Percentiles rank a stretch among this genome's conserved stretches.
Conservation (phyloP, 768 basidiomycete species). For the Boletellus ananas region DNA sequence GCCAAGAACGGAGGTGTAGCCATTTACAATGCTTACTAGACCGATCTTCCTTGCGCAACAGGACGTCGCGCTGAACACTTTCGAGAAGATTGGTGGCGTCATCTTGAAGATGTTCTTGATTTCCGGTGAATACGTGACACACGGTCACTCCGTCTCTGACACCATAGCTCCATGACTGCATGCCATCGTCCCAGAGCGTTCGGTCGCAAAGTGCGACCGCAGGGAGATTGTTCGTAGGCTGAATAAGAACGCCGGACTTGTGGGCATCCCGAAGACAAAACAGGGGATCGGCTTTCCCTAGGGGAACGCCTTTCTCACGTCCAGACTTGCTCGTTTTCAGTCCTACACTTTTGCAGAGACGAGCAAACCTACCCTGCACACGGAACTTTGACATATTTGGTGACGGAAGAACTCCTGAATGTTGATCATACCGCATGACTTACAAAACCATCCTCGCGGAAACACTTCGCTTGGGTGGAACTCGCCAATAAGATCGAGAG, state of each 20-base stretch:
- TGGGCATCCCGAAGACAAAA: conserved; percentile 21
- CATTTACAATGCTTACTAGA: conserved; percentile 17
- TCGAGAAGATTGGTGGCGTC: conserved; percentile 37
- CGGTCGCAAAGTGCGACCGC: conserved; percentile 10
- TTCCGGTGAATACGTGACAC: conserved; percentile 50
- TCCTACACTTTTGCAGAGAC: neutral
- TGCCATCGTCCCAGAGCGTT: conserved; percentile 28
- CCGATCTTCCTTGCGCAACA: conserved; percentile 17
- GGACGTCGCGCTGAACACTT: conserved; percentile 36
- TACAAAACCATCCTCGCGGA: conserved; percentile 48
- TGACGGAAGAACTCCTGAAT: conserved; percentile 44
- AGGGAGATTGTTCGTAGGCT: conserved; percentile 19
- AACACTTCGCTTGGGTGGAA: conserved; percentile 34
- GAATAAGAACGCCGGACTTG: conserved; percentile 10
- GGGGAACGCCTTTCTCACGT: neutral
- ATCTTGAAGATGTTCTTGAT: conserved; percentile 37
- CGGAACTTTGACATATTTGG: conserved; percentile 40
- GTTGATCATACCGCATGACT: conserved; percentile 46
- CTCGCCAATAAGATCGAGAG: conserved; percentile 28
- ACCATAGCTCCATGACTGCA: conserved; percentile 27
- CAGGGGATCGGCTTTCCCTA: conserved; percentile 21
- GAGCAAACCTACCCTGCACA: conserved; percentile 36
- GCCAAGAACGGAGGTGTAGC: neutral
- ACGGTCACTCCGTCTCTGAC: conserved; percentile 24
- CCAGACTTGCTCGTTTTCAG: conserved; percentile 16